Conservation (phyloP, 208 protist genomes). For the Lotmaria passim region DNA sequence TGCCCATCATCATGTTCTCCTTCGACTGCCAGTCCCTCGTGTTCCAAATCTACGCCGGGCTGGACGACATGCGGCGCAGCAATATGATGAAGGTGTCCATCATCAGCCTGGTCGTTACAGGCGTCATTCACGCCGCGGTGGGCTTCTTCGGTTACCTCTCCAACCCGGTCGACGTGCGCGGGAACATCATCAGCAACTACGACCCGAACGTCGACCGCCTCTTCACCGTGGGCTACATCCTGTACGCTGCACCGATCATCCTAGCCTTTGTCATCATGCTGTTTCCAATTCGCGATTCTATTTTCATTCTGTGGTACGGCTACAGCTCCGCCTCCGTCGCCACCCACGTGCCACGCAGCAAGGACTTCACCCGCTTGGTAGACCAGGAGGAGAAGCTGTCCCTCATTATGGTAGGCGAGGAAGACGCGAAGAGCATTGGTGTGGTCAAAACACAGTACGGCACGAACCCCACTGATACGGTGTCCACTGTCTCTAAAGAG, state of each 20-base stretch:
- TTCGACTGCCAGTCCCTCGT: slow-evolving; percentile 85
- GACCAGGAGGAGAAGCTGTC: slow-evolving; percentile 47
- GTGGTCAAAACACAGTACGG: too few relatives aligned
- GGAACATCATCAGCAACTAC: slow-evolving; percentile 85
- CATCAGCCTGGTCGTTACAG: slow-evolving; percentile 52
- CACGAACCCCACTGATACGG: too few relatives aligned
- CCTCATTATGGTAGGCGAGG: slow-evolving; percentile 6
- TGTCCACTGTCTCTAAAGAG: too few relatives aligned
- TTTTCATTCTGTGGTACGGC: slow-evolving; percentile 84
- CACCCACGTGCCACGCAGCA: slow-evolving; percentile 60
- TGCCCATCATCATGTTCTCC: slow-evolving; percentile 87
- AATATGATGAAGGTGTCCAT: slow-evolving; percentile 70
- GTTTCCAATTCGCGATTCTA: slow-evolving; percentile 77
- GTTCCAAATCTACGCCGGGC: slow-evolving; percentile 75
- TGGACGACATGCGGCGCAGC: slow-evolving; percentile 60
- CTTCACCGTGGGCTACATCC: slow-evolving; percentile 60
- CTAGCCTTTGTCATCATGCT: slow-evolving; percentile 71
- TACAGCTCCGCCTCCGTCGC: slow-evolving; percentile 66
- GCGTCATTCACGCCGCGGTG: slow-evolving; percentile 63
- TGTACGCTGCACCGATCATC: slow-evolving; percentile 68
- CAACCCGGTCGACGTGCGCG: slow-evolving; percentile 55
- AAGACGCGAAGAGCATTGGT: too few relatives aligned
- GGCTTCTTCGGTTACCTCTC: slow-evolving; percentile 80
- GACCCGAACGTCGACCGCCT: slow-evolving; percentile 64
- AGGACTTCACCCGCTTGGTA: slow-evolving; percentile 48